phyloP scores from a whole-genome alignment of 2,329 filamentous ascomycete species.

The Gaeumannomyces tritici region DNA sequence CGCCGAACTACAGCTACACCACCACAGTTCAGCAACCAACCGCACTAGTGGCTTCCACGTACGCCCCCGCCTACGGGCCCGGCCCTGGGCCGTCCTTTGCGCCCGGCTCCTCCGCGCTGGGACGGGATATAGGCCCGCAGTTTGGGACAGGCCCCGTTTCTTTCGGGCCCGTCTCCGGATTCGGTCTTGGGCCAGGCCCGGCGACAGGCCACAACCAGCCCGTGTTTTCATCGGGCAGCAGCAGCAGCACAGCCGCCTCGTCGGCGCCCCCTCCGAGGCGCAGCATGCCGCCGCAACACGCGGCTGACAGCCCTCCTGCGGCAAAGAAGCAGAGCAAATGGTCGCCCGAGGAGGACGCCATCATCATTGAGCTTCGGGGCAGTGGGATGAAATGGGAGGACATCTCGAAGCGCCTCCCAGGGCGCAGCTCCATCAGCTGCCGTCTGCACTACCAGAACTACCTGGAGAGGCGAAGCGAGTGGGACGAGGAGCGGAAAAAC shows the following conservation, averaged over 20 bases:
- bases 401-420: conserved; percentile 83
- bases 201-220: neutral
- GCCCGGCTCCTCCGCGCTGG: neutral
- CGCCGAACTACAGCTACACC: conserved; percentile 3
- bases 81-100: conserved; percentile 1
- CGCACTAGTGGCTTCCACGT: neutral
- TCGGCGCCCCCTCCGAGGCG: conserved; percentile 26
- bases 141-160: neutral
- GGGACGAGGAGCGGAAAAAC: conserved; percentile 97
- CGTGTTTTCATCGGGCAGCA: neutral
- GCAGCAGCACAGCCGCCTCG: neutral
- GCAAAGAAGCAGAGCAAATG: conserved; percentile 96
- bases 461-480: conserved; percentile 82
- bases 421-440: conserved; percentile 88
- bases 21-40: neutral
- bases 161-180: neutral
- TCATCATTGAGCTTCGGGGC: conserved; percentile 85
- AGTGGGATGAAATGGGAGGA: conserved; percentile 98
- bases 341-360: conserved; percentile 85
- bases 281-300: conserved; percentile 40
- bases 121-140: neutral
- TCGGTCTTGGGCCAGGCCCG: conserved; percentile 4
- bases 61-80: conserved; percentile 9
- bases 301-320: conserved; percentile 46
- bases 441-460: conserved; percentile 96